Base-by-base conservation (phyloP, 768 basidiomycete genomes). In the Tricholoma flavovirens region DNA sequence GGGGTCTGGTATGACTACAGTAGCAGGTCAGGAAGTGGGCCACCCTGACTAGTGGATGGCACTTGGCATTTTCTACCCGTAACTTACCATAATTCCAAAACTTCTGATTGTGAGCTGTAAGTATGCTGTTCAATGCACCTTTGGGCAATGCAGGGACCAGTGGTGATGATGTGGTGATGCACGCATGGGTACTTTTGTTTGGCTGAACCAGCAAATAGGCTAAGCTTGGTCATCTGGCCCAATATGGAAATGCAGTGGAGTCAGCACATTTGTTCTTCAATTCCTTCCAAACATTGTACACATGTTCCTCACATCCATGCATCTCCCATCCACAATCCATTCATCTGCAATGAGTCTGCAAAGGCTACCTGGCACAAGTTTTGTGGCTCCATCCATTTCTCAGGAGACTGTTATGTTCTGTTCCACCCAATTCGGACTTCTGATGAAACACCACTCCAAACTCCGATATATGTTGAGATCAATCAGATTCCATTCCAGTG, bases 211-310 rank as follows among this genome's bases (percentile, higher is more conserved):
- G 49, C 49, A 50, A 50, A 50, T 32, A 32, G 26, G 49, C 49
- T 50, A 50, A 50, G 49, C 49, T 32, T 50, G 29, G 49, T 32
- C 14, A 50, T n/a, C n/a, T n/a, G n/a, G n/a, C n/a, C n/a, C n/a
- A n/a, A n/a, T 50, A 14, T 32, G 26, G 26, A 50, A 30, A 32
- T 50, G 29, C 49, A 50, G 49, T 14, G 17, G 14, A 19, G 49
- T 35, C 12, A 50, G 29, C 21, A 14, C 17, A 19, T 32, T 50
- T 50, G 15, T 50, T 32, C 29, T 19, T 32, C 49, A 32, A 50
- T 6, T 50, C 29, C 49, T 19, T 50, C 49, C 49, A 50, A 50
- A 50, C 8, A 7, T 50, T 50, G 49, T 50, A 50, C 17, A 50
- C 49, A 32, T 12, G 29, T 50, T 50, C 29, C 29, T 50, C 29